Percentiles rank a stretch among this genome's conserved stretches.
These are phyloP conservation scores for Pichia norvegensis DNA, from an alignment of 1,139 yeast genomes.

Conservation along the genomic window DNA sequence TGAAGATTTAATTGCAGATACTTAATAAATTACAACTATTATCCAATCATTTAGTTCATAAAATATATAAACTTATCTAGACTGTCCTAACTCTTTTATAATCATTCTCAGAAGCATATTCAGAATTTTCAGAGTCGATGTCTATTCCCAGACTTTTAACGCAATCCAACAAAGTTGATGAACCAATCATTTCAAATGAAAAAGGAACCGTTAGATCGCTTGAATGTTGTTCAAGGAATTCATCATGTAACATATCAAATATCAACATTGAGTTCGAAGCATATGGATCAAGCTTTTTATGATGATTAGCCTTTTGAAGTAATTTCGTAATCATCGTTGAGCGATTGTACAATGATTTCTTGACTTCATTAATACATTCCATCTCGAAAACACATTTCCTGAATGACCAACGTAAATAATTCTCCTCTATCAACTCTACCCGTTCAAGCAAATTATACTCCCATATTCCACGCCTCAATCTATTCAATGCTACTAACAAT, in stretches of 20 bases:
- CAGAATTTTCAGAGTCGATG: constrained; percentile 7
- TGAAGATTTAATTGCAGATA: not conserved
- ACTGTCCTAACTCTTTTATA: constrained; percentile 2
- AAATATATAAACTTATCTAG: not conserved
- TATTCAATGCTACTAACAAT: constrained; percentile 9
- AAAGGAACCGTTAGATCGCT: constrained; percentile 6
- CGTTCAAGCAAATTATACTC: constrained; percentile 13
- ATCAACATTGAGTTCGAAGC: constrained; percentile 13
- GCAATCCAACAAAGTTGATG: constrained; percentile 7
- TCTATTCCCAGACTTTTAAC: constrained; percentile 12
- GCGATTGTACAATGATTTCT: constrained; percentile 7
- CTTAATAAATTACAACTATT: not conserved
- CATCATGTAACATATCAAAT: constrained; percentile 13
- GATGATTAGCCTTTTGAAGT: constrained; percentile 9
- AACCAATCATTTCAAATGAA: constrained; percentile 8
- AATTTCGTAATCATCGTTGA: constrained; percentile 11
- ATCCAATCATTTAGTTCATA: not conserved
- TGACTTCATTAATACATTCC: constrained; percentile 14
- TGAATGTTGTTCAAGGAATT: constrained; percentile 8
- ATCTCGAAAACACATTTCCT: constrained; percentile 14
- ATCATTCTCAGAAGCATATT: not conserved
- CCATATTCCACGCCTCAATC: constrained; percentile 12
- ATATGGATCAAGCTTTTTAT: constrained; percentile 7
- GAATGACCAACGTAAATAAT: constrained; percentile 11
- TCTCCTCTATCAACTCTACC: constrained; percentile 11